Evolutionary conservation across 495 filamentous ascomycete species (phyloP).

Genomic region (Venustampulla echinocandica): DNA sequence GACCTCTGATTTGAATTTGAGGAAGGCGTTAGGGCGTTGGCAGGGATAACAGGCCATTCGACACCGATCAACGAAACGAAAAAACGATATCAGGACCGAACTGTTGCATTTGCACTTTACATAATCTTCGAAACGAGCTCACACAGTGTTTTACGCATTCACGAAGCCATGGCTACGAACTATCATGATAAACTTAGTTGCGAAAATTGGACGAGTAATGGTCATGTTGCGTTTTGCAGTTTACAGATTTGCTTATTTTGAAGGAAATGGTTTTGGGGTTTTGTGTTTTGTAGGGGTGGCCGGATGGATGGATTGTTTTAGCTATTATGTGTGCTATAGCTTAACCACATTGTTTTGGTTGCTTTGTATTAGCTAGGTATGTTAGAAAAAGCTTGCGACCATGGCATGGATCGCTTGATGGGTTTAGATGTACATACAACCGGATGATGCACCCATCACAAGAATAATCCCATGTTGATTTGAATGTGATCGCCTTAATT

Average conservation of each 20-base stretch:
- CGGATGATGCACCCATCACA: neutral
- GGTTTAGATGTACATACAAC: conserved; percentile 2
- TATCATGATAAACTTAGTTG: conserved; percentile 8
- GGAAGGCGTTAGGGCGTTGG: conserved; percentile 15
- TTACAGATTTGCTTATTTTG: neutral
- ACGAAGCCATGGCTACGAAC: conserved; percentile 18
- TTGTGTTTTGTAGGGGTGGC: neutral
- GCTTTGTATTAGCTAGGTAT: conserved; percentile 8
- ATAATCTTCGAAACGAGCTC: conserved; percentile 13
- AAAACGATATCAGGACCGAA: conserved; percentile 4
- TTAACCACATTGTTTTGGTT: conserved; percentile 8
- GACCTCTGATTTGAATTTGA: conserved; percentile 15
- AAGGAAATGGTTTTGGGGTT: neutral
- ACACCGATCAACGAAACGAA: conserved; percentile 6
- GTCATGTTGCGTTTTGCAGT: conserved; percentile 9
- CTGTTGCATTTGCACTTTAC: conserved; percentile 8
- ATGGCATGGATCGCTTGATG: no score
- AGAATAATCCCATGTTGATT: no score
- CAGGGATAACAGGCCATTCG: conserved; percentile 2
- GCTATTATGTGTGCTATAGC: neutral
- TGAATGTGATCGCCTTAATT: no score
- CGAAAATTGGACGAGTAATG: conserved; percentile 7
- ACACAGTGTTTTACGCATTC: conserved; percentile 17
- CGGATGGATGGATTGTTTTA: conserved; percentile 1
- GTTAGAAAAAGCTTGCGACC: neutral